Conservation (phyloP, 768 basidiomycete species). For the Mycena chlorophos region DNA sequence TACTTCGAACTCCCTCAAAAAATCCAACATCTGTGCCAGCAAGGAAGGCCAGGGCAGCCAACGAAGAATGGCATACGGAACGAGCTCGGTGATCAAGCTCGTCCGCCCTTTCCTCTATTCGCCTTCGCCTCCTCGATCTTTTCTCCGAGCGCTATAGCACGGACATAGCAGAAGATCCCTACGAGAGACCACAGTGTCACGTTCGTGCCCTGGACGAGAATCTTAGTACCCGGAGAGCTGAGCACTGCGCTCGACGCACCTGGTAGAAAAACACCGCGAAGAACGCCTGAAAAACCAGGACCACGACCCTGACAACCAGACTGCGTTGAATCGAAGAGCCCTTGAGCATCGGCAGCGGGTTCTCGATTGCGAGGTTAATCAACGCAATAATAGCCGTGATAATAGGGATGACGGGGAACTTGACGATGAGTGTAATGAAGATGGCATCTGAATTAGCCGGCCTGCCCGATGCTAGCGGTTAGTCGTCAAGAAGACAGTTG, state of each 20-base stretch:
- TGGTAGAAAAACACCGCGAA: slow-evolving; percentile 77
- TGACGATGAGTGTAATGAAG: slow-evolving; percentile 77
- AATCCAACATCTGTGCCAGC: slow-evolving; percentile 15
- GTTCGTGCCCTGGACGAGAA: slow-evolving; percentile 69
- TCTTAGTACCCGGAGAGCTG: slow-evolving; percentile 5
- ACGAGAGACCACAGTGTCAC: slow-evolving; percentile 79
- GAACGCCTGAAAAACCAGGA: slow-evolving; percentile 65
- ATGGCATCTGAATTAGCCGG: slow-evolving; percentile 58
- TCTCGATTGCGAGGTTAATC: slow-evolving; percentile 66
- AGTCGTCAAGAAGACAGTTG: not conserved
- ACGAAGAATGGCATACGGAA: slow-evolving; percentile 10
- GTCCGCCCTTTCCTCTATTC: slow-evolving; percentile 58
- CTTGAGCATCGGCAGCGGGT: slow-evolving; percentile 63
- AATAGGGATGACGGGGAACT: slow-evolving; percentile 72
- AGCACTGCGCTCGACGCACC: slow-evolving; percentile 40
- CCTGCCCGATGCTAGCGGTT: slow-evolving; percentile 35
- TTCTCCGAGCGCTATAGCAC: slow-evolving; percentile 70
- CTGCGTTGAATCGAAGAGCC: slow-evolving; percentile 63
- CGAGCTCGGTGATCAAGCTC: slow-evolving; percentile 47
- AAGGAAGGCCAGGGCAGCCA: no score
- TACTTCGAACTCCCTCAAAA: slow-evolving; percentile 16
- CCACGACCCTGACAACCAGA: slow-evolving; percentile 57
- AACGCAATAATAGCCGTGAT: slow-evolving; percentile 62
- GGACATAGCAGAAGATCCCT: slow-evolving; percentile 64
- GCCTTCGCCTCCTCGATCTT: slow-evolving; percentile 63